These are phyloP conservation scores for Emergomyces pasteurianus DNA, from an alignment of 2,329 filamentous ascomycete genomes.

Conservation along the genomic window DNA sequence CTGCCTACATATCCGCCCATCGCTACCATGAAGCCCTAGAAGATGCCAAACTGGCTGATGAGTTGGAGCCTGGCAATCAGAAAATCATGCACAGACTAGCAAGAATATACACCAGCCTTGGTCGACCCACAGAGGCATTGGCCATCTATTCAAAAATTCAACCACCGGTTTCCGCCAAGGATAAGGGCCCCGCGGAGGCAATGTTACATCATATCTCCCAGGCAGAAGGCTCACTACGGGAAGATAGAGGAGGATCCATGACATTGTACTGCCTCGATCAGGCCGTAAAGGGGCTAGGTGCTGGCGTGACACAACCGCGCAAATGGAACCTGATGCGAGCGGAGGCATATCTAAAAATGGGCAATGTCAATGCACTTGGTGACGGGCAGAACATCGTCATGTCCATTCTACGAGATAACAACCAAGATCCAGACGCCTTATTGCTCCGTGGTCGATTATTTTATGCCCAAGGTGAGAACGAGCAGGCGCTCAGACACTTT, in stretches of 20 bases:
- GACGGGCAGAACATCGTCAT: constrained; percentile 92
- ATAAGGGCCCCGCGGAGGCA: constrained; percentile 66
- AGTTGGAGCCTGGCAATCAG: constrained; percentile 71
- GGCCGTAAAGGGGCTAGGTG: constrained; percentile 68
- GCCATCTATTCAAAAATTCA: constrained; percentile 69
- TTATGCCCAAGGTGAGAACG: constrained; percentile 86
- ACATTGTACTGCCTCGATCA: constrained; percentile 82
- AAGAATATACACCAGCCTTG: constrained; percentile 78
- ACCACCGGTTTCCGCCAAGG: constrained; percentile 70
- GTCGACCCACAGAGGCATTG: constrained; percentile 76
- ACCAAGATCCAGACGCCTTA: constrained; percentile 83
- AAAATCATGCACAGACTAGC: constrained; percentile 84
- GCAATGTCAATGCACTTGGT: constrained; percentile 72
- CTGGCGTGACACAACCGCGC: constrained; percentile 65
- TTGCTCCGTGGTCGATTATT: constrained; percentile 78
- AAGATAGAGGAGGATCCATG: constrained; percentile 77
- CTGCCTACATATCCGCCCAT: constrained; percentile 81
- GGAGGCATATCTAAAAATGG: constrained; percentile 87
- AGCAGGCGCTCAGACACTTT: constrained; percentile 88
- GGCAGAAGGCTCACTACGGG: constrained; percentile 63
- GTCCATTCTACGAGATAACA: constrained; percentile 72
- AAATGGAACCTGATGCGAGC: constrained; percentile 92
- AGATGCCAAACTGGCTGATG: constrained; percentile 71
- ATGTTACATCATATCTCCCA: constrained; percentile 75
- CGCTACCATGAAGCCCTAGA: constrained; percentile 70